A percentile compares a stretch with the other conserved stretches of the same genome.
phyloP scores from a whole-genome alignment of 148 eudicot genomes.

The Chenopodium album region DNA sequence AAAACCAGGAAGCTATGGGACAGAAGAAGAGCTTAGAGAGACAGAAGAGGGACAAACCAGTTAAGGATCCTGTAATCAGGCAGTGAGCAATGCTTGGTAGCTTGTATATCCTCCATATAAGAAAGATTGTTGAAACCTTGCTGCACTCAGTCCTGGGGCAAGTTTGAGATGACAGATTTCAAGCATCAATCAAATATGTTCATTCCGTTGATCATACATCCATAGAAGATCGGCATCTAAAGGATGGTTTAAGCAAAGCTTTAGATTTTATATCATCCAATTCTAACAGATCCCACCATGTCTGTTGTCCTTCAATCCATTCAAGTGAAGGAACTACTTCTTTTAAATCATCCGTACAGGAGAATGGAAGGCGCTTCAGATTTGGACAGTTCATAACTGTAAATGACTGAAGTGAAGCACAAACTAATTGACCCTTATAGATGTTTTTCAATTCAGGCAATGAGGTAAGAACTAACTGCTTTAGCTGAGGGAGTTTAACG shows the following conservation, averaged over 20 bases:
- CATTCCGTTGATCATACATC: not conserved
- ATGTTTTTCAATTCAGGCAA: conserved; percentile 11
- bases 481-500: not conserved
- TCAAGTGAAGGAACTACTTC: not conserved
- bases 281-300: conserved; percentile 9
- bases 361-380: not conserved
- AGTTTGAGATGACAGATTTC: too few relatives aligned
- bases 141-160: too few relatives aligned
- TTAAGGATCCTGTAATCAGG: too few relatives aligned
- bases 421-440: not conserved
- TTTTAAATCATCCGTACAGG: not conserved
- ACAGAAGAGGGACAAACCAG: too few relatives aligned
- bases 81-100: too few relatives aligned
- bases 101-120: too few relatives aligned
- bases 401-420: not conserved
- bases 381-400: not conserved
- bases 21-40: too few relatives aligned
- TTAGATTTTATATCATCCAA: conserved; percentile 7
- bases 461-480: not conserved
- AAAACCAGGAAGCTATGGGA: too few relatives aligned
- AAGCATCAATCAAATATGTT: not conserved
- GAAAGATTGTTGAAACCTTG: too few relatives aligned
- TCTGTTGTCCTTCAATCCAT: conserved; percentile 8
- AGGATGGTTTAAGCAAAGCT: conserved; percentile 9
- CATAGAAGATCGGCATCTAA: not conserved